Conservation (phyloP, 2,329 filamentous ascomycete genomes). For the Phoma sp. region DNA sequence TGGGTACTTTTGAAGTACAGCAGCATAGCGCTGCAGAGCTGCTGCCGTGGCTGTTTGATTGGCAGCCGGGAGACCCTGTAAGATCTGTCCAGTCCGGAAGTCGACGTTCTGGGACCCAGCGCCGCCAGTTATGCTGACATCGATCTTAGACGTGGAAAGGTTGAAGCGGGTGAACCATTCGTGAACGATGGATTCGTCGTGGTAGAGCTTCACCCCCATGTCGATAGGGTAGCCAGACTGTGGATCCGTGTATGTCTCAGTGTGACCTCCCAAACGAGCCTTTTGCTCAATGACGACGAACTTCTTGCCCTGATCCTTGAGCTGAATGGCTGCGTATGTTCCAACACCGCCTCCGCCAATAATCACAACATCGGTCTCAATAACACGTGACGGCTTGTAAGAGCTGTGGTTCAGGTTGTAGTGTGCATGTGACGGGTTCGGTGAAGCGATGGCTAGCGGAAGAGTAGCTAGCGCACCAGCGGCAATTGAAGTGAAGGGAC, state of each 20-base stretch:
- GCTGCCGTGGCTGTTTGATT: conserved; percentile 7
- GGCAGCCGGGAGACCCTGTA: conserved; percentile 2
- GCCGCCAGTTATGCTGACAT: background rate
- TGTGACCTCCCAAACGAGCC: conserved; percentile 55
- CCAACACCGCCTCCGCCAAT: conserved; percentile 53
- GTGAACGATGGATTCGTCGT: conserved; percentile 50
- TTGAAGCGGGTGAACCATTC: conserved; percentile 26
- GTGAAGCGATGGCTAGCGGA: conserved; percentile 3
- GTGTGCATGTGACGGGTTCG: background rate
- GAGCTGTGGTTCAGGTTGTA: background rate
- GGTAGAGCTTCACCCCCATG: conserved; percentile 47
- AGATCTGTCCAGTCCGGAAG: conserved; percentile 36
- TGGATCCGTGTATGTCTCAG: conserved; percentile 54
- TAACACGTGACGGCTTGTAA: conserved; percentile 1
- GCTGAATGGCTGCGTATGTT: conserved; percentile 50
- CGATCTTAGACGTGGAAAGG: background rate
- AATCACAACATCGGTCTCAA: conserved; percentile 40
- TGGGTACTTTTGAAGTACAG: conserved; percentile 28
- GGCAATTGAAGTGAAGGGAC: background rate
- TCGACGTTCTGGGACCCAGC: conserved; percentile 26
- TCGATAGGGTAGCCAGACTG: conserved; percentile 39
- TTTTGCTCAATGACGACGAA: conserved; percentile 52
- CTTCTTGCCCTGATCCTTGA: conserved; percentile 47
- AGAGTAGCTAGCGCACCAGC: conserved; percentile 4
- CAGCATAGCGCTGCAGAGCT: conserved; percentile 30